Evolutionary conservation across 2,329 filamentous ascomycete genomes (phyloP).

Genomic region (Exophiala alcalophila): DNA sequence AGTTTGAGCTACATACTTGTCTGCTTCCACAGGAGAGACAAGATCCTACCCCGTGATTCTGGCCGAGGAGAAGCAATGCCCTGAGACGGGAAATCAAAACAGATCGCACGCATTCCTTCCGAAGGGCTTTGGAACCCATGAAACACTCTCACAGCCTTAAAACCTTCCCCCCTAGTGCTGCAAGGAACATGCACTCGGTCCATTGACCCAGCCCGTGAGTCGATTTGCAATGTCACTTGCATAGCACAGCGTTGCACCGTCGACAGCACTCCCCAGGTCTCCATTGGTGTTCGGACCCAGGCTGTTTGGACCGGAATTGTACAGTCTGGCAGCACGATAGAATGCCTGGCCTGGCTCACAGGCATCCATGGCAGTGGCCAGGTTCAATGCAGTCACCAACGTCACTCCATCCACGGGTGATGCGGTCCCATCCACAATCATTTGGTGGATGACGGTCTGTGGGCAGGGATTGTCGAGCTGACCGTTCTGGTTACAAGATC

Average conservation of each 20-base stretch:
- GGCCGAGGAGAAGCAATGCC: too few species aligned
- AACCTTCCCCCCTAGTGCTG: background rate
- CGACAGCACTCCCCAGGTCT: slow-evolving; percentile 19
- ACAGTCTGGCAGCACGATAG: slow-evolving; percentile 27
- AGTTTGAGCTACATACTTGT: too few species aligned
- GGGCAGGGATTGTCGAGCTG: slow-evolving; percentile 18
- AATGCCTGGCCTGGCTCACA: slow-evolving; percentile 16
- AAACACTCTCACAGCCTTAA: background rate
- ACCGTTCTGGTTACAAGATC: slow-evolving; percentile 16
- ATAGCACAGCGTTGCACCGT: slow-evolving; percentile 27
- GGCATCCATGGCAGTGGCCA: slow-evolving; percentile 4
- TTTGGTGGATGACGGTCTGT: slow-evolving; percentile 18
- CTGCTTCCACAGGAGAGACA: too few species aligned
- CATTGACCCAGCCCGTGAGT: slow-evolving; percentile 26
- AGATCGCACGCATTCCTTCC: too few species aligned
- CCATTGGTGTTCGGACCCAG: slow-evolving; percentile 8
- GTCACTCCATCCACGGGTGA: slow-evolving; percentile 10
- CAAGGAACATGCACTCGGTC: background rate
- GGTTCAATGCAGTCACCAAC: slow-evolving; percentile 13
- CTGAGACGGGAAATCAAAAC: too few species aligned
- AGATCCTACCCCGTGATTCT: too few species aligned
- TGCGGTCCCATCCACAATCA: slow-evolving; percentile 25
- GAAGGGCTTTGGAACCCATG: slow-evolving; percentile 22
- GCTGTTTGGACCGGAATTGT: slow-evolving; percentile 25
- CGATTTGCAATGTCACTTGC: slow-evolving; percentile 30